Conservation (phyloP, 345 rosid genomes). For the Rhodamnia rubescens region DNA sequence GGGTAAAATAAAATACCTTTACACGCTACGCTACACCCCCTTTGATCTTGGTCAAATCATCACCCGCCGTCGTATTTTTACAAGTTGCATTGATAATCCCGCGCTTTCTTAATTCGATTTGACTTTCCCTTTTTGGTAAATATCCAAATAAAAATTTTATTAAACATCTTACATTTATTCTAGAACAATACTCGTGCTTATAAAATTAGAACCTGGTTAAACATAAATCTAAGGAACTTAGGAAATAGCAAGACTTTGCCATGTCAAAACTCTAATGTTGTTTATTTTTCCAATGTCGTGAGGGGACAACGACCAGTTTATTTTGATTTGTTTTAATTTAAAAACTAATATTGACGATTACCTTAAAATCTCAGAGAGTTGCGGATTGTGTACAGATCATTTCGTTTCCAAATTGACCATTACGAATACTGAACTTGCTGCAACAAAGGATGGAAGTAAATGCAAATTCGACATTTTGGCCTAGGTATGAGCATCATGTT, state of each 20-base stretch:
- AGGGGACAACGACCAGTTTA: not conserved
- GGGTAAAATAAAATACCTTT: fast-evolving
- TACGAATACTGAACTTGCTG: not conserved
- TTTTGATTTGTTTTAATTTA: not conserved
- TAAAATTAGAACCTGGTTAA: not conserved
- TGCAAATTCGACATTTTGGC: not conserved
- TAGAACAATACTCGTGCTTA: not conserved
- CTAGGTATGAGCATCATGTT: not conserved
- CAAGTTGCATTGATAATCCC: not conserved
- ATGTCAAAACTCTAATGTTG: not conserved
- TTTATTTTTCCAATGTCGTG: not conserved
- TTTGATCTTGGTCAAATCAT: not conserved
- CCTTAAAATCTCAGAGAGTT: not conserved
- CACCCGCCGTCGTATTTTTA: fast-evolving
- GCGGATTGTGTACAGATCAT: not conserved
- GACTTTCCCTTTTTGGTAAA: not conserved
- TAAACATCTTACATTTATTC: not conserved
- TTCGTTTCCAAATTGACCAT: not conserved
- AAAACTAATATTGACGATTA: not conserved
- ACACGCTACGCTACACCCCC: too few species aligned
- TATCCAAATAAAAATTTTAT: not conserved
- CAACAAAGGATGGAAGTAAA: not conserved
- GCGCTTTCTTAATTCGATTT: fast-evolving
- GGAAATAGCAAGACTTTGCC: not conserved
- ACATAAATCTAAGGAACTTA: not conserved